These are phyloP conservation scores for Kwoniella botswanensis DNA, from an alignment of 768 basidiomycete species.

Conservation along the genomic window DNA sequence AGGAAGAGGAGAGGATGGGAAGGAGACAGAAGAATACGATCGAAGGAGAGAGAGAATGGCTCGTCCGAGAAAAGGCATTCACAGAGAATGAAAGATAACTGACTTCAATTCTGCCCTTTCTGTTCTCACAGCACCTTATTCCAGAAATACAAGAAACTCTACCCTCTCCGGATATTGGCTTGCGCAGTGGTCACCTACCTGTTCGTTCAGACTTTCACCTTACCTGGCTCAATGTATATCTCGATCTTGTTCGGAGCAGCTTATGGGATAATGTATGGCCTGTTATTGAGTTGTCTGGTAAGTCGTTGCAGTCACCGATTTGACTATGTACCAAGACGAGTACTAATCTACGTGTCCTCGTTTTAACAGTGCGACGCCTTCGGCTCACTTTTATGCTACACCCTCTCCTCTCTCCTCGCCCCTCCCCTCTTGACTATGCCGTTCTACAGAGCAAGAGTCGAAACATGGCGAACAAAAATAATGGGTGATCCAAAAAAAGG, in stretches of 20 bases:
- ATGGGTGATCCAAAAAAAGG: conserved; percentile 74
- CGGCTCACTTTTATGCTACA: conserved; percentile 89
- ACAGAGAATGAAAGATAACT: background rate
- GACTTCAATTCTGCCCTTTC: background rate
- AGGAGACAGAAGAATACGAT: background rate
- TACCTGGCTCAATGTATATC: conserved; percentile 97
- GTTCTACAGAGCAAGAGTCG: conserved; percentile 79
- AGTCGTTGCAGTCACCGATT: conserved; percentile 24
- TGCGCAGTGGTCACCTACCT: conserved; percentile 89
- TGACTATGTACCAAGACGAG: too few relatives aligned
- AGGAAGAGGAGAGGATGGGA: background rate
- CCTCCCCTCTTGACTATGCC: conserved; percentile 88
- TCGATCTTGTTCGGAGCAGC: conserved; percentile 95
- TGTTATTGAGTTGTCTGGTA: conserved; percentile 84
- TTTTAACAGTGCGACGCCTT: conserved; percentile 73
- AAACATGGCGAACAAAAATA: conserved; percentile 81
- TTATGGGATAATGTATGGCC: conserved; percentile 84
- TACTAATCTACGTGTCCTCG: too few relatives aligned
- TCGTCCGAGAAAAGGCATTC: background rate
- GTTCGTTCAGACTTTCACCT: conserved; percentile 93
- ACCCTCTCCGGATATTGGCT: conserved; percentile 80
- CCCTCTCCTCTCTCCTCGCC: conserved; percentile 87
- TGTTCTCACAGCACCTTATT: conserved; percentile 38
- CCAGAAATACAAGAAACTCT: conserved; percentile 82
- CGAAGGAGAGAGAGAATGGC: background rate